Evolutionary conservation across 441 rosid species (phyloP).

Genomic region (Corymbia citriodora): DNA sequence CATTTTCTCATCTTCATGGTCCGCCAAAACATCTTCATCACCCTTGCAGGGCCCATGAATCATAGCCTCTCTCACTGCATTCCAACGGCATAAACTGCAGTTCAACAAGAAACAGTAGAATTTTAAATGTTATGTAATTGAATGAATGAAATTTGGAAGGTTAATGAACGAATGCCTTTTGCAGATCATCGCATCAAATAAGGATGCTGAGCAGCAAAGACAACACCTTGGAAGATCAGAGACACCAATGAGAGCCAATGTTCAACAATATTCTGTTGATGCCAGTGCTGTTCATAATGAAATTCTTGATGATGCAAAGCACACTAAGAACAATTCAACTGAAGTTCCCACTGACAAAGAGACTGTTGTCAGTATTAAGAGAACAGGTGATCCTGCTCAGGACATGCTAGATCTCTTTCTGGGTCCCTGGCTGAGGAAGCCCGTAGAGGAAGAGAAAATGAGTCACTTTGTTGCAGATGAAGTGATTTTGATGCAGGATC

Average conservation of each 20-base stretch:
- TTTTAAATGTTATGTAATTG: neutral
- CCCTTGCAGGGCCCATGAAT: neutral
- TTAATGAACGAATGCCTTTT: neutral
- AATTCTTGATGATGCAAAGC: neutral
- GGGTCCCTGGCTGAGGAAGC: conserved; percentile 49
- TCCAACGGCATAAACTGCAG: neutral
- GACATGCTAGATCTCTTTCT: conserved; percentile 55
- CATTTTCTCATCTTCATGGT: neutral
- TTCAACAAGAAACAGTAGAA: neutral
- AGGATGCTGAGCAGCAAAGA: conserved; percentile 6
- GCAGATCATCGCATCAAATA: conserved; percentile 33
- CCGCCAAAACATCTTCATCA: neutral
- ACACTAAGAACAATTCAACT: neutral
- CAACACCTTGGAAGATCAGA: conserved; percentile 1
- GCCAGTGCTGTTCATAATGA: neutral
- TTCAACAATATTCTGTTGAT: conserved; percentile 2
- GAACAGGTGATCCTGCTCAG: conserved; percentile 38
- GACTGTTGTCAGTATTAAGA: neutral
- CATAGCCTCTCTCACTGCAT: neutral
- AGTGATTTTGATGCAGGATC: conserved; percentile 4
- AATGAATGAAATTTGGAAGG: neutral
- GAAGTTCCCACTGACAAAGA: conserved; percentile 3
- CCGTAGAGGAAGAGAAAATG: conserved; percentile 12
- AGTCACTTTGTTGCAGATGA: conserved; percentile 1
- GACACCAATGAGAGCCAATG: neutral